Conservation (phyloP, 805 yeast genomes). For the Pichia occidentalis region DNA sequence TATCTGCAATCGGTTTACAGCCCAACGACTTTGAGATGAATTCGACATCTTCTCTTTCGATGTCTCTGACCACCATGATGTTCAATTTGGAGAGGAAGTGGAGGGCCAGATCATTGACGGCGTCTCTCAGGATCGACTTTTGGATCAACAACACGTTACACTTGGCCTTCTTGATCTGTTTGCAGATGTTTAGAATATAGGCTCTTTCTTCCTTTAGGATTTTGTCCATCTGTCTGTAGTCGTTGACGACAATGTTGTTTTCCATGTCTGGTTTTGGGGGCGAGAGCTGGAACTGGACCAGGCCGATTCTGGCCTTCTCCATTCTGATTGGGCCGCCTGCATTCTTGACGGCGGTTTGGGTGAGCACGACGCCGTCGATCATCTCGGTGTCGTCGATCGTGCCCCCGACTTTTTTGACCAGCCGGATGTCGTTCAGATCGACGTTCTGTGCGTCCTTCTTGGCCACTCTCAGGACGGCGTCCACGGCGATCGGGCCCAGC, state of each 20-base stretch:
- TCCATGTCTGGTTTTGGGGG: slow-evolving; percentile 98
- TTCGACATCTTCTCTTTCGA: slow-evolving; percentile 94
- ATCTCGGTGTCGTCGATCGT: slow-evolving; percentile 95
- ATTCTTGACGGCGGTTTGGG: slow-evolving; percentile 79
- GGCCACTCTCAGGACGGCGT: slow-evolving; percentile 73
- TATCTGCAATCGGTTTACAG: slow-evolving; percentile 93
- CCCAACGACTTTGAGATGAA: slow-evolving; percentile 80
- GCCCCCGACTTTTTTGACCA: slow-evolving; percentile 93
- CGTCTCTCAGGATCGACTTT: slow-evolving; percentile 90
- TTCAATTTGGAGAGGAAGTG: slow-evolving; percentile 91
- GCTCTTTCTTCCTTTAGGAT: slow-evolving; percentile 97
- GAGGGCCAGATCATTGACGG: slow-evolving; percentile 88
- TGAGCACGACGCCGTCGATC: slow-evolving; percentile 87
- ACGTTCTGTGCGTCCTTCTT: slow-evolving; percentile 49
- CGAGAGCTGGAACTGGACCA: slow-evolving; percentile 88
- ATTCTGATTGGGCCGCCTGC: slow-evolving; percentile 95
- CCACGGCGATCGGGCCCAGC: slow-evolving; percentile 91
- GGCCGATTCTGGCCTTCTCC: slow-evolving; percentile 88
- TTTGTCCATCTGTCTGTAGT: slow-evolving; percentile 98
- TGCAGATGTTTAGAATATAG: slow-evolving; percentile 87
- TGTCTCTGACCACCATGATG: slow-evolving; percentile 90
- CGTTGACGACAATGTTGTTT: slow-evolving; percentile 94
- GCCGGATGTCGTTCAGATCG: slow-evolving; percentile 80
- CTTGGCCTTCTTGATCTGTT: slow-evolving; percentile 92
- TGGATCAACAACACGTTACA: slow-evolving; percentile 89